These are phyloP conservation scores for Ogataea siamensis DNA, from an alignment of 805 yeast species.

Conservation along the genomic window DNA sequence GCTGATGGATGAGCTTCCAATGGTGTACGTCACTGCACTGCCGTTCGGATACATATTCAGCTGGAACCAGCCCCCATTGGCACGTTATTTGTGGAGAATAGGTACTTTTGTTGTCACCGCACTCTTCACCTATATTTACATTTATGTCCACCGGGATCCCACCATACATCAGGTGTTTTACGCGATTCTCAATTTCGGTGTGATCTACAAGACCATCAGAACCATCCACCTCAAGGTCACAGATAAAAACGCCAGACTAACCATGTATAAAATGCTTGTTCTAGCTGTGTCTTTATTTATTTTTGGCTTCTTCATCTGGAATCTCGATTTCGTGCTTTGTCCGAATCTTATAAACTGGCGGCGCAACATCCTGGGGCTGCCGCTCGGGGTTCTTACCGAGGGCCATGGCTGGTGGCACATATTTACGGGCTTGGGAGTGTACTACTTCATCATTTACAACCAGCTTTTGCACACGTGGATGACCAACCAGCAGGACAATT, in stretches of 20 bases:
- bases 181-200: constrained; percentile 71
- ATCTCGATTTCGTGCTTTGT: constrained; percentile 82
- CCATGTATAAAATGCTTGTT: constrained; percentile 28
- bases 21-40: constrained; percentile 96
- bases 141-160: constrained; percentile 71
- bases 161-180: constrained; percentile 86
- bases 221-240: constrained; percentile 27
- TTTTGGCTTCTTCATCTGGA: constrained; percentile 84
- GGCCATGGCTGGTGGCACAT: constrained; percentile 99
- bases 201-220: constrained; percentile 55
- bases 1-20: constrained; percentile 91
- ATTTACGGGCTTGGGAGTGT: constrained; percentile 83
- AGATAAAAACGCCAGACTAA: constrained; percentile 20
- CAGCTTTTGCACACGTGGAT: constrained; percentile 72
- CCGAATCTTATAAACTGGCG: constrained; percentile 53
- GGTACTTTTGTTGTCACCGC: constrained; percentile 36
- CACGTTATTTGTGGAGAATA: constrained; percentile 22
- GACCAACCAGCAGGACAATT: constrained; percentile 53
- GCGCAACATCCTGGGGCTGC: constrained; percentile 64
- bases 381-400: constrained; percentile 81
- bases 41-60: constrained; percentile 55
- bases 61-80: constrained; percentile 26
- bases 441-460: constrained; percentile 75
- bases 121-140: constrained; percentile 63
- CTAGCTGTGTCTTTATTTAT: constrained; percentile 45